Evolutionary conservation across 495 filamentous ascomycete genomes (phyloP), one percentile per base, ranked within the genome.

Genomic region (Glonium stellatum): DNA sequence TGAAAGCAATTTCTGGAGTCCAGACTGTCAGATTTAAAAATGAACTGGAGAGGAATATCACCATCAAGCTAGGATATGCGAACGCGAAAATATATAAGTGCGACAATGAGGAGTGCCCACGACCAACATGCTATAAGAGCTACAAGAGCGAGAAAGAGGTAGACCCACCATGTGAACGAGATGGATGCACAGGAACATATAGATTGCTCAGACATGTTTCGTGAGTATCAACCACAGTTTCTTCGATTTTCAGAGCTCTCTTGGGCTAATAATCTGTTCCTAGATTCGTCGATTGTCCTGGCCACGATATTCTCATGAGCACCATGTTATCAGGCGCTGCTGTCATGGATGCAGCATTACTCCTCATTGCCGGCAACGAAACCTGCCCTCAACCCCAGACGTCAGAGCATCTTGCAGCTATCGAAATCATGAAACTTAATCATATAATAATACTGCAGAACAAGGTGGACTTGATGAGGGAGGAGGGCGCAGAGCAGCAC

Each of bases 271-370:
- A 31, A 2, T 44, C 10, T 18, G 18, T 44, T 18, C 39, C 13
- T 18, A 44, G 39, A 44, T 98, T 98, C 73, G 95, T 98, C 58
- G 93, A 98, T 75, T 98, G 93, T 81, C 93, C 93, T 37, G 93
- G 93, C 75, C 93, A 98, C 86, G 93, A 98, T 77, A 98, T 98
- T 89, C 90, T 98, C 70, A 98, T 98, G 93, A 96, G 92, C 75
- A 98, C 93, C 60, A 98, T 97, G 93, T 85, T 97, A 77, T 98
- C 93, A 71, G 95, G 93, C 70, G 93, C 93, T 68, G 93, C 93
- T 46, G 93, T 98, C 80, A 98, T 98, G 93, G 93, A 98, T 74
- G 93, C 93, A 52, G 95, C 95, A 35, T 82, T 98, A 34, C 84
- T 98, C 34, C 80, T 98, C 44, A 97, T 98, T 71, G 95, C 93